Evolutionary conservation across 148 eudicot species (phyloP).

Genomic region (Persicaria tinctoria): DNA sequence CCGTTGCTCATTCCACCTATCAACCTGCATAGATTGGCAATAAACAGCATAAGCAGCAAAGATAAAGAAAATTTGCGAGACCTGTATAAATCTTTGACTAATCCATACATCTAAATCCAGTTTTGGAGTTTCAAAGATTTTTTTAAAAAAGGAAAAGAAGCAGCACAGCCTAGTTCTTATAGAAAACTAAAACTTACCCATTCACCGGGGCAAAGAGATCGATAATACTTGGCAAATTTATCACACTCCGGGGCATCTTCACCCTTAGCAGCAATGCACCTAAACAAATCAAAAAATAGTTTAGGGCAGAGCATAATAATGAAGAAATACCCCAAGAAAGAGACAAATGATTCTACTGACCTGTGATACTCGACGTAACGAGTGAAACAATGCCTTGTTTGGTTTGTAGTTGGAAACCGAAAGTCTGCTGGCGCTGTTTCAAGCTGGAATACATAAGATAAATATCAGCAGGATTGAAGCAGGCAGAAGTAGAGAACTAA

Average conservation of each 20-base stretch:
- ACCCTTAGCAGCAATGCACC: conserved; percentile 49
- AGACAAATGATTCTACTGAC: conserved; percentile 23
- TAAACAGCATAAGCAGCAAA: conserved; percentile 11
- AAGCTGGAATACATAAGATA: conserved; percentile 29
- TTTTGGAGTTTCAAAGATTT: too few relatives aligned
- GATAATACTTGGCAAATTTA: conserved; percentile 48
- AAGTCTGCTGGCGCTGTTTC: conserved; percentile 96
- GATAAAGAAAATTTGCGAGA: too few relatives aligned
- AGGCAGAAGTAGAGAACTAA: too few relatives aligned
- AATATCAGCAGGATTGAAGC: too few relatives aligned
- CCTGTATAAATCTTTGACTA: too few relatives aligned
- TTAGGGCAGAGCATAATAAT: too few relatives aligned
- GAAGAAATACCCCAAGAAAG: too few relatives aligned
- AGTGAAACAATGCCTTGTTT: conserved; percentile 91
- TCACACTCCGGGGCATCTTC: conserved; percentile 56
- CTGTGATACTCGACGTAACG: conserved; percentile 86
- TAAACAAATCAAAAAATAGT: background rate
- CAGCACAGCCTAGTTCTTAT: too few relatives aligned
- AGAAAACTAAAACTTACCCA: conserved; percentile 29
- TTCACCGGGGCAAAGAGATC: conserved; percentile 60
- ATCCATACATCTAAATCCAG: too few relatives aligned
- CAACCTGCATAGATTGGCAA: conserved; percentile 30
- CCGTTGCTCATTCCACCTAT: conserved; percentile 57
- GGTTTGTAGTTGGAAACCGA: conserved; percentile 96
- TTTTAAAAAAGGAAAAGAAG: too few relatives aligned